A percentile compares a stretch with the other conserved stretches of the same genome.
Evolutionary conservation across 1,284 basidiomycete species (phyloP).

Genomic region (Moesziomyces sp.): DNA sequence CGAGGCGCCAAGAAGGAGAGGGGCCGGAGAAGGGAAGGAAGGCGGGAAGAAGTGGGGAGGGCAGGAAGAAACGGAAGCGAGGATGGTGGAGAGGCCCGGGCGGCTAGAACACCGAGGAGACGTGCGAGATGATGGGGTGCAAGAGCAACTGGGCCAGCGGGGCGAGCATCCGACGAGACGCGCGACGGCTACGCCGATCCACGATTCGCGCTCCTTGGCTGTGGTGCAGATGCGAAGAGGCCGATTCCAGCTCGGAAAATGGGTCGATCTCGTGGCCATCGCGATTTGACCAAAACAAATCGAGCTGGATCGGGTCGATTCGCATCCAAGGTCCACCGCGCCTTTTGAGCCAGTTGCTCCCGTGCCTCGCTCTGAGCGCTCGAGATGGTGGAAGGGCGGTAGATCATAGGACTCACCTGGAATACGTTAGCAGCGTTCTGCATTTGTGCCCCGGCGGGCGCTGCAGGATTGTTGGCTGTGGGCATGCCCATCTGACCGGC

Average conservation of each 20-base stretch:
- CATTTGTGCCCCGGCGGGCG: slow-evolving; percentile 11
- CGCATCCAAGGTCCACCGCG: background rate
- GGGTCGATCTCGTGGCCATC: background rate
- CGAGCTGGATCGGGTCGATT: background rate
- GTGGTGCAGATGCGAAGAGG: background rate
- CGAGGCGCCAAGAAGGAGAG: background rate
- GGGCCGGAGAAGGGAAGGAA: slow-evolving; percentile 3
- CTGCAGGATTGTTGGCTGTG: slow-evolving; percentile 9
- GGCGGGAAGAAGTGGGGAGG: slow-evolving; percentile 1
- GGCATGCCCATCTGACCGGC: slow-evolving; percentile 16
- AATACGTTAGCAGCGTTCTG: slow-evolving; percentile 39
- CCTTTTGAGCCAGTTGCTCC: slow-evolving; percentile 1
- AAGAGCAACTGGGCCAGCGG: slow-evolving; percentile 15
- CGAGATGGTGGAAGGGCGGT: background rate
- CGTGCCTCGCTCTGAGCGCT: background rate
- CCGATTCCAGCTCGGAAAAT: slow-evolving; percentile 2
- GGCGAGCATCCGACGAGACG: slow-evolving; percentile 22
- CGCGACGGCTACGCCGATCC: slow-evolving; percentile 21
- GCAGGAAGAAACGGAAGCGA: slow-evolving; percentile 2
- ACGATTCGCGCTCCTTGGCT: background rate
- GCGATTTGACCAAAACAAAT: background rate
- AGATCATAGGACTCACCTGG: slow-evolving; percentile 18
- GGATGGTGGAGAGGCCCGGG: slow-evolving; percentile 10
- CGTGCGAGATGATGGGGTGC: slow-evolving; percentile 33
- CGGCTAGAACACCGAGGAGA: slow-evolving; percentile 33